These are phyloP conservation scores for Madurella fahalii DNA, from an alignment of 2,329 filamentous ascomycete species.

Conservation along the genomic window DNA sequence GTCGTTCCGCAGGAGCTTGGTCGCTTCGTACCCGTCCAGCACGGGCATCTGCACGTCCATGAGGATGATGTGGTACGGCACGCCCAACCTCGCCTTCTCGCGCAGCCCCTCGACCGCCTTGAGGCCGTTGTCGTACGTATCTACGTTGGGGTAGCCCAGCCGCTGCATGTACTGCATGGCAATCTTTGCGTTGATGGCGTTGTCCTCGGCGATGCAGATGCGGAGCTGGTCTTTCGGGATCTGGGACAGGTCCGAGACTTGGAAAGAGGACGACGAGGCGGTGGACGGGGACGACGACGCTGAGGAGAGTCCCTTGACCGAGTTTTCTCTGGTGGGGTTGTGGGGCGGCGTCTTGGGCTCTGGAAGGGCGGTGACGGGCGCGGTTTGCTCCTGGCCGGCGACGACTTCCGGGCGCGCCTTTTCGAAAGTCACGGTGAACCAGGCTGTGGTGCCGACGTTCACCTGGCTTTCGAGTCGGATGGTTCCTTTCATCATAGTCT, in stretches of 20 bases:
- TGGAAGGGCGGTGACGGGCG: slow-evolving; percentile 24
- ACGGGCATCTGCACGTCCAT: slow-evolving; percentile 98
- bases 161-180: slow-evolving; percentile 86
- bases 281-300: not conserved
- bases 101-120: slow-evolving; percentile 86
- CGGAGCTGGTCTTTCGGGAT: slow-evolving; percentile 75
- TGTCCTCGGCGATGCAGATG: slow-evolving; percentile 93
- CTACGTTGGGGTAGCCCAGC: slow-evolving; percentile 74
- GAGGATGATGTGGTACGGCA: slow-evolving; percentile 82
- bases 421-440: slow-evolving; percentile 80
- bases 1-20: slow-evolving; percentile 75
- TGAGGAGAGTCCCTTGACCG: not conserved
- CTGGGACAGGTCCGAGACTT: slow-evolving; percentile 58
- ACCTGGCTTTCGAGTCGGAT: slow-evolving; percentile 78
- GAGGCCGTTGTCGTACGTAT: slow-evolving; percentile 84
- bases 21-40: slow-evolving; percentile 88
- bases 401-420: slow-evolving; percentile 66
- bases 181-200: slow-evolving; percentile 90
- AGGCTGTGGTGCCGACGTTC: slow-evolving; percentile 65
- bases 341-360: slow-evolving; percentile 6
- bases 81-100: slow-evolving; percentile 63
- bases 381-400: slow-evolving; percentile 49
- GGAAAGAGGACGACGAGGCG: slow-evolving; percentile 28
- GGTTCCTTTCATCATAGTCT: slow-evolving; percentile 83
- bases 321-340: not conserved